Conservation (phyloP, 2,329 filamentous ascomycete genomes). For the Microsporum ferrugineum region DNA sequence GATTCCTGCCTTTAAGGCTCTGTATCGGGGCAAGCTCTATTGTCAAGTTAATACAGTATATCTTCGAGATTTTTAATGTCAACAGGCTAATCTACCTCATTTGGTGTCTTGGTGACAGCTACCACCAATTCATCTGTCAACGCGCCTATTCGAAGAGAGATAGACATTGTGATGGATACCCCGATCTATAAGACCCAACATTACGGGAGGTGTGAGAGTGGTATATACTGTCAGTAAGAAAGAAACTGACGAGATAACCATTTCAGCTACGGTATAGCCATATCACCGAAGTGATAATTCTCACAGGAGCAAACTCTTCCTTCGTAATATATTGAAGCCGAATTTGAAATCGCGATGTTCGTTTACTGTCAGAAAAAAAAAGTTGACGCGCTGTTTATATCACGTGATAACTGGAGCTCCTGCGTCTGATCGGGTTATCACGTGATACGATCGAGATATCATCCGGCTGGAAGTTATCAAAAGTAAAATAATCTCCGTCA, state of each 20-base stretch:
- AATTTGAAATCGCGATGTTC: neutral
- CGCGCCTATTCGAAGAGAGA: conserved; percentile 51
- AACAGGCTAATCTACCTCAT: conserved; percentile 33
- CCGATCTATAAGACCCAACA: neutral
- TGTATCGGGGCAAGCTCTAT: conserved; percentile 23
- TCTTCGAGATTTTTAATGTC: neutral
- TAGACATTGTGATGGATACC: conserved; percentile 47
- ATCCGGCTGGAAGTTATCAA: neutral
- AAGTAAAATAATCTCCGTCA: neutral
- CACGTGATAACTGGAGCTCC: neutral
- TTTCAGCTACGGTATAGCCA: neutral
- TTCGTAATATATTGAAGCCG: neutral
- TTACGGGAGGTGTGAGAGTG: neutral
- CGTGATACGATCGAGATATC: neutral
- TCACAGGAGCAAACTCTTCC: neutral
- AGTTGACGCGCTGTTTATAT: neutral
- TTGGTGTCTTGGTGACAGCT: conserved; percentile 46
- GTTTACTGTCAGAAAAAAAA: neutral
- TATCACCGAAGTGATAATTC: neutral
- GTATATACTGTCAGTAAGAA: neutral
- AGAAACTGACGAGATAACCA: neutral
- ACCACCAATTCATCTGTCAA: conserved; percentile 62
- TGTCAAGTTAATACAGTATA: neutral
- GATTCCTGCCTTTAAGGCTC: conserved; percentile 22
- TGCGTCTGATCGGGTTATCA: neutral